These are phyloP conservation scores for Omphalea diandra DNA, from an alignment of 441 rosid genomes.

Conservation along the genomic window DNA sequence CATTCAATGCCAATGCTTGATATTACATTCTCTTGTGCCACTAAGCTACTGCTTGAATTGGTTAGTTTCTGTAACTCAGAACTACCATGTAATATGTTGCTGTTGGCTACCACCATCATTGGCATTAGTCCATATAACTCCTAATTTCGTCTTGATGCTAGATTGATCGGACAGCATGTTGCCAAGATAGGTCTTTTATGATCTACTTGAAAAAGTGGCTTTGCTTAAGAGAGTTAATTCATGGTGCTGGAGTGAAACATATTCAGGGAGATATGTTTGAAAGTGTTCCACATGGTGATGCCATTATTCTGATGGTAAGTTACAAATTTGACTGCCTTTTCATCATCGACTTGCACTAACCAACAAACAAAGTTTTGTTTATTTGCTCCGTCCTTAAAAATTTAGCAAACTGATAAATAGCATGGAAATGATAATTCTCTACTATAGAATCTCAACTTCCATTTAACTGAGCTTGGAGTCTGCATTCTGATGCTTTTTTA, in stretches of 20 bases:
- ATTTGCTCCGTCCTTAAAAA: neutral
- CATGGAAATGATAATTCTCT: too few species aligned
- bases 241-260: constrained; percentile 23
- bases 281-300: constrained; percentile 22
- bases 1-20: neutral
- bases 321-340: too few species aligned
- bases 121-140: neutral
- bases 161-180: neutral
- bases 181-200: neutral
- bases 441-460: neutral
- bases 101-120: neutral
- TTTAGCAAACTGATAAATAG: neutral
- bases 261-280: constrained; percentile 20
- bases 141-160: neutral
- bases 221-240: neutral
- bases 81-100: neutral
- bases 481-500: neutral
- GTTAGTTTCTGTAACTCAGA: neutral
- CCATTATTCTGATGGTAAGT: constrained; percentile 20
- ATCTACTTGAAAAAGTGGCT: neutral
- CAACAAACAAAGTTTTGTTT: neutral
- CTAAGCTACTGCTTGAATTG: neutral
- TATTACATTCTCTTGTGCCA: neutral
- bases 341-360: neutral
- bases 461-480: neutral